These are phyloP conservation scores for Schoenoplectus tabernaemontani DNA, from an alignment of 202 grass and related monocot genomes.

Conservation along the genomic window DNA sequence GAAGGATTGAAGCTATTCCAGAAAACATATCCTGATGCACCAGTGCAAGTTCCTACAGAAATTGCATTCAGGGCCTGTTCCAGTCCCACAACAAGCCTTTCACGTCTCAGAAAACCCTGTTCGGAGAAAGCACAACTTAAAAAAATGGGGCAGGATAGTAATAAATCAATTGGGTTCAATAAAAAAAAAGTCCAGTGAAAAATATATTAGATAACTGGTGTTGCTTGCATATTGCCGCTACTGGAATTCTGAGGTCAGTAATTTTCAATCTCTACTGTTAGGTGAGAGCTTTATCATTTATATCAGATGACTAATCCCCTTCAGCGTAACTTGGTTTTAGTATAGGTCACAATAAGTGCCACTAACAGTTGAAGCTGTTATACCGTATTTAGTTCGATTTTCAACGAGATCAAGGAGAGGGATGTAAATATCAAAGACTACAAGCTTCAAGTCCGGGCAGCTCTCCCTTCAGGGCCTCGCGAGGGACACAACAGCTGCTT, in stretches of 20 bases:
- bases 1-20: constrained; percentile 96
- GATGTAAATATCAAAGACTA: constrained; percentile 79
- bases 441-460: constrained; percentile 62
- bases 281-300: not conserved
- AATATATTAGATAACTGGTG: too few species aligned
- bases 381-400: constrained; percentile 57
- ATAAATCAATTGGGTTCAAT: not conserved
- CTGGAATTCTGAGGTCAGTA: too few species aligned
- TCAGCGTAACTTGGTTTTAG: not conserved
- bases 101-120: constrained; percentile 71
- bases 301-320: not conserved
- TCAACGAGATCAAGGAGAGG: constrained; percentile 55
- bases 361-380: not conserved
- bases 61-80: constrained; percentile 60
- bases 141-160: too few species aligned
- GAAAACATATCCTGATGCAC: constrained; percentile 89
- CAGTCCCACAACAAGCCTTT: constrained; percentile 79
- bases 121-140: not conserved
- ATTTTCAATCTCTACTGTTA: not conserved
- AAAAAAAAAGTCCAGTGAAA: not conserved
- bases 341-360: not conserved
- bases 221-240: too few species aligned
- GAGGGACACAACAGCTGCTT: constrained; percentile 45
- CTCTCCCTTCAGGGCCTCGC: constrained; percentile 32
- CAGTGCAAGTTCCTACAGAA: constrained; percentile 57